A percentile compares a stretch with the other conserved stretches of the same genome.
phyloP scores from a whole-genome alignment of 257 asterid genomes.

The Nicotiana otophora region DNA sequence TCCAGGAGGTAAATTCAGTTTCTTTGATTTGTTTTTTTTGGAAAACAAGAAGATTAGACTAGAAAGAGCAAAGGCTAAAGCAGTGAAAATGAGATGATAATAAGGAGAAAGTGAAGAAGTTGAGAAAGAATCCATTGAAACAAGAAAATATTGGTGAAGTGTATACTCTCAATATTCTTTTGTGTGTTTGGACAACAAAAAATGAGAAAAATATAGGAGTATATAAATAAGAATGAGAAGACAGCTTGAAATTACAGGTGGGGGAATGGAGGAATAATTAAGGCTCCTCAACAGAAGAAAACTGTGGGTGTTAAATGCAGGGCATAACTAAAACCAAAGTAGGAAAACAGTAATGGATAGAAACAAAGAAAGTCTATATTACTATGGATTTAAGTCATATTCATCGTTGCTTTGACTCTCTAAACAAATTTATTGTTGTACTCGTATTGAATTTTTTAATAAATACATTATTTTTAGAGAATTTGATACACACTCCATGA shows the following conservation, averaged over 20 bases:
- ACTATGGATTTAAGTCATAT: no score
- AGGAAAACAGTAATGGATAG: no score
- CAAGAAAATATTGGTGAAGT: not conserved
- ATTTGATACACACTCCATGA: no score
- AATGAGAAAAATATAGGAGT: not conserved
- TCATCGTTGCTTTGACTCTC: no score
- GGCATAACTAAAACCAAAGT: not conserved
- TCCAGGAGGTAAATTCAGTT: constrained; percentile 74
- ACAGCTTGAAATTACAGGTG: constrained; percentile 3
- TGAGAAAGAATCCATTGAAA: constrained; percentile 38
- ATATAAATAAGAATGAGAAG: not conserved
- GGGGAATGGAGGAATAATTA: not conserved
- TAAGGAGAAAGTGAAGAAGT: constrained; percentile 29
- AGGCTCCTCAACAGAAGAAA: not conserved
- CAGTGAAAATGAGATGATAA: constrained; percentile 60
- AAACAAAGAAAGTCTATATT: no score
- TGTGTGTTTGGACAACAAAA: not conserved
- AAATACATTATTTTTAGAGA: no score
- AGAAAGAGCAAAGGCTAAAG: constrained; percentile 46
- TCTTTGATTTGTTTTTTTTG: constrained; percentile 37
- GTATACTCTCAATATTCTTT: not conserved
- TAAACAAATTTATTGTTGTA: no score
- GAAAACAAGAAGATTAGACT: constrained; percentile 36
- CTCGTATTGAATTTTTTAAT: no score
- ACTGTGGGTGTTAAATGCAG: constrained; percentile 4